A percentile compares a stretch with the other conserved stretches of the same genome.
Conservation (phyloP, 495 filamentous ascomycete genomes). For the Lophiostoma macrostomum region DNA sequence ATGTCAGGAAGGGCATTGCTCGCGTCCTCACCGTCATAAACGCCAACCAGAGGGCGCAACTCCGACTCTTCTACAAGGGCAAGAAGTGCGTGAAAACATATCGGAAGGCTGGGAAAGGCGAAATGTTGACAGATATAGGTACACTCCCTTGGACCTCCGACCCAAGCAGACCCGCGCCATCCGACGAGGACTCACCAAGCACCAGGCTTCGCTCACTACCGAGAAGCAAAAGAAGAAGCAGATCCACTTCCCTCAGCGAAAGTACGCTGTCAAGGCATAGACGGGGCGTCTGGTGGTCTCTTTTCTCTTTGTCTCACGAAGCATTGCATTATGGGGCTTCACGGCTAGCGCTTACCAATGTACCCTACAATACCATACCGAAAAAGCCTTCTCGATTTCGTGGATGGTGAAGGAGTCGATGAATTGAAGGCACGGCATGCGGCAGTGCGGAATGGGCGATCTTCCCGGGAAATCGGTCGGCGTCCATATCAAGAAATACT, state of each 20-base stretch:
- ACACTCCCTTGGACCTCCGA: constrained; percentile 76
- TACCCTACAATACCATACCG: constrained; percentile 27
- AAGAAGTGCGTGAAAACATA: constrained; percentile 98
- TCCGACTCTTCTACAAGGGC: constrained; percentile 98
- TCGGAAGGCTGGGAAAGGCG: too few relatives aligned
- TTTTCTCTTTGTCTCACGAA: constrained; percentile 26
- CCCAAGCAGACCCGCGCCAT: constrained; percentile 95
- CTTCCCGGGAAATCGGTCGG: constrained; percentile 29
- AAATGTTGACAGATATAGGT: constrained; percentile 13
- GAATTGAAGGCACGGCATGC: constrained; percentile 3
- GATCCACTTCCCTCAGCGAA: constrained; percentile 95
- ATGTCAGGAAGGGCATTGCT: constrained; percentile 98
- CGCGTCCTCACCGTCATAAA: constrained; percentile 98
- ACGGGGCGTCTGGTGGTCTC: constrained; percentile 15
- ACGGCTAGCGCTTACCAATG: constrained; percentile 30
- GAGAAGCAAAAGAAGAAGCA: constrained; percentile 92
- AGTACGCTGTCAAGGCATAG: constrained; percentile 95
- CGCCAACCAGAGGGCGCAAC: constrained; percentile 94
- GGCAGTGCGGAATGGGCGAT: constrained; percentile 20
- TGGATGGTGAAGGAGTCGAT: constrained; percentile 2
- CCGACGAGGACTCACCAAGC: constrained; percentile 82
- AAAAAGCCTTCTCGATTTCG: constrained; percentile 8
- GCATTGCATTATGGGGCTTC: constrained; percentile 34
- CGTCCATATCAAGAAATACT: constrained; percentile 29
- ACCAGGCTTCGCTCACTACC: constrained; percentile 75